These are phyloP conservation scores for Vitis hybrid DNA, from an alignment of 177 flowering plant species.

Conservation along the genomic window DNA sequence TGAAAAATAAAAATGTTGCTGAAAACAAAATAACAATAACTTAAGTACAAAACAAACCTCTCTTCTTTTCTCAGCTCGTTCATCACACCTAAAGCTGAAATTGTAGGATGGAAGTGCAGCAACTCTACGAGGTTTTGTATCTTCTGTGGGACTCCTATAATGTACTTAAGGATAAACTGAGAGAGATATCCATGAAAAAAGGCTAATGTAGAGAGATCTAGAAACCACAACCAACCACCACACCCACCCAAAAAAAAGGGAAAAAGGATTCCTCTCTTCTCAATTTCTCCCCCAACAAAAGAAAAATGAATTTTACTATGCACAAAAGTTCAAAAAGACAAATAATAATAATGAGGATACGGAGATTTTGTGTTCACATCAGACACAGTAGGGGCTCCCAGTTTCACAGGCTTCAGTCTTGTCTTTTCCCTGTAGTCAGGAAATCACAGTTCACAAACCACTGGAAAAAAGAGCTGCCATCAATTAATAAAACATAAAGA, in stretches of 20 bases:
- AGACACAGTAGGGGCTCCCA: constrained; percentile 31
- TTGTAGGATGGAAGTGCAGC: constrained; percentile 77
- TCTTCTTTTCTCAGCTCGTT: constrained; percentile 93
- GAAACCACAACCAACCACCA: not conserved
- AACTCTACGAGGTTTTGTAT: constrained; percentile 50
- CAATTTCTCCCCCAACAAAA: constrained; percentile 1
- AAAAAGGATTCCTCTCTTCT: not conserved
- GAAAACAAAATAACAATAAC: not conserved
- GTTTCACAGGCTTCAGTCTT: constrained; percentile 49
- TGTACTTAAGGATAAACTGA: constrained; percentile 48
- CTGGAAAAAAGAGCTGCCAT: not conserved
- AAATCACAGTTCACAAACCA: constrained; percentile 18
- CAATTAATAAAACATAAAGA: not conserved
- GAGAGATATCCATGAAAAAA: not conserved
- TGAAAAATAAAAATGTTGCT: not conserved
- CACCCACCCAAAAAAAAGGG: not conserved
- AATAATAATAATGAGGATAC: constrained; percentile 50
- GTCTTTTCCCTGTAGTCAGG: constrained; percentile 57
- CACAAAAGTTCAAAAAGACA: too few relatives aligned
- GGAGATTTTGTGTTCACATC: constrained; percentile 43
- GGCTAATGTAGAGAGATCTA: not conserved
- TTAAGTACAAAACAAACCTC: constrained; percentile 51
- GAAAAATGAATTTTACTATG: not conserved
- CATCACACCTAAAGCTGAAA: constrained; percentile 88
- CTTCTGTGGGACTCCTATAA: constrained; percentile 59